Evolutionary conservation across 192 early-diverging fungal genomes (phyloP), one percentile per base, ranked within the genome.

Genomic region (Obelidium mucronatum): DNA sequence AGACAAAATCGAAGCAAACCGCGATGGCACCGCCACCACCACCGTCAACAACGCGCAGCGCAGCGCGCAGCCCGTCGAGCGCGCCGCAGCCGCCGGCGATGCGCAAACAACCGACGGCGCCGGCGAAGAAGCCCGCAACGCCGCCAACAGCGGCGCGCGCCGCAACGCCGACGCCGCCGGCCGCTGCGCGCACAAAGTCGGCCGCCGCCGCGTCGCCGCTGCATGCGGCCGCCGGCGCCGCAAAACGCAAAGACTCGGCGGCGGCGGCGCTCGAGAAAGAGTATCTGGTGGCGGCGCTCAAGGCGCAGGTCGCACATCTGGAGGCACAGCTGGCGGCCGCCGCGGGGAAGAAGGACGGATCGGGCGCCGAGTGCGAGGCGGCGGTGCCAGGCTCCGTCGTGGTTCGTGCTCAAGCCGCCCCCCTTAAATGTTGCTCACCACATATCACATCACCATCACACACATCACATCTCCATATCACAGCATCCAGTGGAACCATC

Each of bases 301-400:
- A 63, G 51, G 69, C 40, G 3, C 77, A 71, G 26, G 44, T 78
- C 13, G 58, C 33, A 4, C 68, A 36, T 13, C 52, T 78, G 30
- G 77, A 78, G 59, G 53, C 56, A 11, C 26, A 24, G 11, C 39
- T 39, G 15, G 15, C n/a, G n/a, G n/a, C n/a, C 8, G n/a, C 26
- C 31, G 15, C 15, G 15, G 15, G 28, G 15, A 33, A 11, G 15
- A 26, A 6, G 36, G 34, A 4, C 22, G 11, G 15, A 6, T 51
- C 40, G 15, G 26, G 60, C 65, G 15, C 35, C 55, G 22, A 54
- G 65, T 26, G 15, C 30, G n/a, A n/a, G 0, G 4, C 42, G 40
- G 54, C 36, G 22, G 56, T 28, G 65, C 26, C 73, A 0, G 73
- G 6, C 33, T 24, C 56, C 8, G 60, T 35, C 0, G 11, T 30